A percentile compares a stretch with the other conserved stretches of the same genome.
Evolutionary conservation across 192 early-diverging fungal genomes (phyloP).

Genomic region (Oehlia diaphana): DNA sequence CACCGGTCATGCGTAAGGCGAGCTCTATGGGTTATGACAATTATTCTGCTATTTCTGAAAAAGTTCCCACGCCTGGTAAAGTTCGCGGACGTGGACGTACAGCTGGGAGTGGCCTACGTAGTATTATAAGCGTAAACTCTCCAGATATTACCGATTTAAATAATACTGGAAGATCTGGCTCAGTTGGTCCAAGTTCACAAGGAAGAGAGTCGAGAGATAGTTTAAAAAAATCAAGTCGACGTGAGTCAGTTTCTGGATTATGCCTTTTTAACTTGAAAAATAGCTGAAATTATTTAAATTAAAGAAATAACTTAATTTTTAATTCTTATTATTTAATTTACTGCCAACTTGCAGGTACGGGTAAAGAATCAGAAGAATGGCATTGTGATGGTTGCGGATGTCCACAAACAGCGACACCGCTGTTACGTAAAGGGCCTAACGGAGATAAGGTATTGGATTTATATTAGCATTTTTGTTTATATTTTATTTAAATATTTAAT

Average conservation of each 20-base stretch:
- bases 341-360: neutral
- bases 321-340: neutral
- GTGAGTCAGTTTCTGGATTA: neutral
- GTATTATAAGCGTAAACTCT: neutral
- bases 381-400: constrained; percentile 19
- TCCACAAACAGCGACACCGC: neutral
- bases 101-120: constrained; percentile 13
- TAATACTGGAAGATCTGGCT: constrained; percentile 13
- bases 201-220: constrained; percentile 7
- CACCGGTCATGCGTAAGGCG: constrained; percentile 21
- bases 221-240: constrained; percentile 5
- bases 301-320: no score
- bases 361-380: constrained; percentile 27
- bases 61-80: constrained; percentile 22
- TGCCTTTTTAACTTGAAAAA: no score
- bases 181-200: constrained; percentile 1
- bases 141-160: neutral
- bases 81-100: constrained; percentile 35
- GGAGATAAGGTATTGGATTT: neutral
- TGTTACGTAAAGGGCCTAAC: constrained; percentile 22
- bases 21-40: constrained; percentile 37
- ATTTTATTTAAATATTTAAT: no score
- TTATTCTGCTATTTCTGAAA: constrained; percentile 29
- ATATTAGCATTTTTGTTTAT: no score
- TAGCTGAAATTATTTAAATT: no score